These are phyloP conservation scores for Xylaria cubensis DNA, from an alignment of 495 filamentous ascomycete species.

Conservation along the genomic window DNA sequence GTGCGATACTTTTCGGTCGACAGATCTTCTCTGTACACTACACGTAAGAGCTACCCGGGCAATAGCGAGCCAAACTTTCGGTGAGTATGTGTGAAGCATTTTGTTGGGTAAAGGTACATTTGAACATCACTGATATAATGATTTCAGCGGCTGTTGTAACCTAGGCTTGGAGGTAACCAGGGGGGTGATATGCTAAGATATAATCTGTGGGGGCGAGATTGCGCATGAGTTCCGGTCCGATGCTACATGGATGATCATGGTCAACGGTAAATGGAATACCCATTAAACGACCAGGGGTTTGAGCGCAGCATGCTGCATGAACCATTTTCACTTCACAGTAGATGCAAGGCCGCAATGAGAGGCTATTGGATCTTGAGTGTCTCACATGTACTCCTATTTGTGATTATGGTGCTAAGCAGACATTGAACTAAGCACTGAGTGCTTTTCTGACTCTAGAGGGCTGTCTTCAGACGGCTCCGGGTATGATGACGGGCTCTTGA, in stretches of 20 bases:
- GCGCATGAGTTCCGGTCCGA: background rate
- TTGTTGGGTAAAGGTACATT: background rate
- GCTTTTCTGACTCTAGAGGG: background rate
- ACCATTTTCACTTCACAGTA: background rate
- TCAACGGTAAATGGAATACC: background rate
- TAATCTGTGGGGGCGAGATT: background rate
- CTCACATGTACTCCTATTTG: background rate
- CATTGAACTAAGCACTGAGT: background rate
- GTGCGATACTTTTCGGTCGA: background rate
- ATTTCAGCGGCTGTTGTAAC: background rate
- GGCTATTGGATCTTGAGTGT: background rate
- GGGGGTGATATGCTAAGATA: background rate
- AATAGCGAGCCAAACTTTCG: constrained; percentile 7
- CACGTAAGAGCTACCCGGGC: constrained; percentile 1
- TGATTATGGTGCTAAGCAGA: constrained; percentile 7
- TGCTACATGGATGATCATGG: constrained; percentile 4
- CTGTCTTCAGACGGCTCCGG: background rate
- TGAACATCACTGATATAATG: background rate
- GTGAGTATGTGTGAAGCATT: background rate
- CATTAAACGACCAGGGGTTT: background rate
- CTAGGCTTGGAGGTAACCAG: background rate
- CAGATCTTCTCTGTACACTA: background rate
- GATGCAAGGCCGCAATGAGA: background rate
- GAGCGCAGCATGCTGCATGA: background rate
- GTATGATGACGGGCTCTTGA: background rate